phyloP scores from a whole-genome alignment of 352 stramenopile genomes.

The Pythium sukuiense region DNA sequence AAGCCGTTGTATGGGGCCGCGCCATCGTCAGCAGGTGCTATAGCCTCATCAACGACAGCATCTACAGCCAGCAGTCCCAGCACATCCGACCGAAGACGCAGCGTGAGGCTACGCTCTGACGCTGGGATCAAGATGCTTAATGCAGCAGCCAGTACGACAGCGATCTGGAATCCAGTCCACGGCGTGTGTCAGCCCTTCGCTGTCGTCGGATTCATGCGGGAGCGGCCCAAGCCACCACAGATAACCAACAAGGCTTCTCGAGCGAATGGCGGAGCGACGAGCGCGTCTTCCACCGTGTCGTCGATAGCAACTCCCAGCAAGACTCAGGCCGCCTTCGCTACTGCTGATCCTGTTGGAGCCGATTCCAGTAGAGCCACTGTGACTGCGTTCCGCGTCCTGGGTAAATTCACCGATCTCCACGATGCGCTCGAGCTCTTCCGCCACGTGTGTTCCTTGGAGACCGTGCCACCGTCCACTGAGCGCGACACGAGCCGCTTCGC shows the following conservation, averaged over 20 bases:
- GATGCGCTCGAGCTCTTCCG: slow-evolving; percentile 69
- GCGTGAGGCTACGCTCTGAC: slow-evolving; percentile 36
- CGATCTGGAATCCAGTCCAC: slow-evolving; percentile 75
- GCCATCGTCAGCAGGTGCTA: neutral
- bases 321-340: neutral
- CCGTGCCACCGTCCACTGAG: slow-evolving; percentile 13
- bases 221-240: slow-evolving; percentile 14
- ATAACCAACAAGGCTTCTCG: neutral
- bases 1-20: slow-evolving; percentile 22
- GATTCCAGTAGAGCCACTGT: neutral
- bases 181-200: slow-evolving; percentile 74
- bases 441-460: slow-evolving; percentile 62
- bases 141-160: slow-evolving; percentile 8
- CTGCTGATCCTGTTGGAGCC: neutral
- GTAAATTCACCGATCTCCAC: slow-evolving; percentile 67
- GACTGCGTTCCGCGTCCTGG: slow-evolving; percentile 65
- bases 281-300: slow-evolving; percentile 2
- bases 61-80: slow-evolving; percentile 6
- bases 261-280: neutral
- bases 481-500: slow-evolving; percentile 59
- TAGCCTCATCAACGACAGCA: neutral
- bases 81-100: slow-evolving; percentile 28
- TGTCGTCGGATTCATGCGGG: slow-evolving; percentile 63
- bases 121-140: slow-evolving; percentile 18
- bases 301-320: neutral